Evolutionary conservation across 192 early-diverging fungal genomes (phyloP).

Genomic region (Chytriomyces sp.): DNA sequence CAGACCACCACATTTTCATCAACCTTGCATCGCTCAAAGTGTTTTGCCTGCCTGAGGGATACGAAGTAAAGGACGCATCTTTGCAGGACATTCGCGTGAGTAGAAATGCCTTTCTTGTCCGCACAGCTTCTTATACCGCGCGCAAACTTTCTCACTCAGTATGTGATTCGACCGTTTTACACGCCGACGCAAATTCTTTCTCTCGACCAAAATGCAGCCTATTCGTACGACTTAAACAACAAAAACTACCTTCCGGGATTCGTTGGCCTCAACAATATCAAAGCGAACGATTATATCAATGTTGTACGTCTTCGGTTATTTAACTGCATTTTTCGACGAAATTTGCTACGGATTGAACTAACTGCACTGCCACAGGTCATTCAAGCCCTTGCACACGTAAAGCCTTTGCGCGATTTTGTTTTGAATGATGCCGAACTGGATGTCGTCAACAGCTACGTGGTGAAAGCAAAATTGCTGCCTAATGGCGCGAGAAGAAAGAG

Average conservation of each 20-base stretch:
- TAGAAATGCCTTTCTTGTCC: not conserved
- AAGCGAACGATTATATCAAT: slow-evolving; percentile 94
- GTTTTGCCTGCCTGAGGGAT: slow-evolving; percentile 92
- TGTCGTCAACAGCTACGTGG: slow-evolving; percentile 10
- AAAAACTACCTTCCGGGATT: slow-evolving; percentile 88
- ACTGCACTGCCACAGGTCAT: slow-evolving; percentile 50
- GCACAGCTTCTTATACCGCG: not conserved
- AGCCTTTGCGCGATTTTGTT: slow-evolving; percentile 83
- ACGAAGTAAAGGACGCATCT: slow-evolving; percentile 85
- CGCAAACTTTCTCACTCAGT: slow-evolving; percentile 50
- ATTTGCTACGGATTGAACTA: not conserved
- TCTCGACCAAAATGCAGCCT: slow-evolving; percentile 66
- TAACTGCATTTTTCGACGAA: not conserved
- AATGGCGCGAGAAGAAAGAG: slow-evolving; percentile 22
- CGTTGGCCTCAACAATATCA: slow-evolving; percentile 93
- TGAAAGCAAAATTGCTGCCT: not conserved
- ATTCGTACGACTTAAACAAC: slow-evolving; percentile 82
- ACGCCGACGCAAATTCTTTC: slow-evolving; percentile 65
- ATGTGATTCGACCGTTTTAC: slow-evolving; percentile 82
- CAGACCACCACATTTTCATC: slow-evolving; percentile 95
- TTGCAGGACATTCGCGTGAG: slow-evolving; percentile 89
- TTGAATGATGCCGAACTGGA: slow-evolving; percentile 60
- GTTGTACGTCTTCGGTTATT: slow-evolving; percentile 46
- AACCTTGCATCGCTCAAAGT: slow-evolving; percentile 85
- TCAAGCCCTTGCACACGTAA: slow-evolving; percentile 85